Evolutionary conservation across 495 filamentous ascomycete genomes (phyloP).

Genomic region (Pyronema domesticum): DNA sequence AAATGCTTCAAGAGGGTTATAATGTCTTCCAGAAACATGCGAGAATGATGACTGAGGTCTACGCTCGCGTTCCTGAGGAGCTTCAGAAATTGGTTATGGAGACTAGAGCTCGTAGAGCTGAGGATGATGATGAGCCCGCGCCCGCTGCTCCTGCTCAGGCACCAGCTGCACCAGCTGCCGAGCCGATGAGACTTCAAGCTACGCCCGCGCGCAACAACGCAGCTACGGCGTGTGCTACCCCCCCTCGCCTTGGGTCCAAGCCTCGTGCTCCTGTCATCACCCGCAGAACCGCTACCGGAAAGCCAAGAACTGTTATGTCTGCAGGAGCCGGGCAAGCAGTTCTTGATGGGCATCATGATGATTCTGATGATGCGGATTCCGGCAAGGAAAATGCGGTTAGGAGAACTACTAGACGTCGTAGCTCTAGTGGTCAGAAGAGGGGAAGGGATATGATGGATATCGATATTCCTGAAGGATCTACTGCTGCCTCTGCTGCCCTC

Average conservation of each 20-base stretch:
- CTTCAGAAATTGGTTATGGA: slow-evolving; percentile 32
- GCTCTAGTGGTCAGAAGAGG: too few relatives aligned
- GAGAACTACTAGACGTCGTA: too few relatives aligned
- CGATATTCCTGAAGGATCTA: too few relatives aligned
- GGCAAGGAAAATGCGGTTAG: slow-evolving; percentile 20
- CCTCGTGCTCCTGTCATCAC: not conserved
- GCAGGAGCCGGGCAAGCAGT: not conserved
- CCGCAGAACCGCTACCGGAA: too few relatives aligned
- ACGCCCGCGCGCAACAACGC: not conserved
- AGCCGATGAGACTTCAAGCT: not conserved
- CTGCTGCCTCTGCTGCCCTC: too few relatives aligned
- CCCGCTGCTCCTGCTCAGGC: not conserved
- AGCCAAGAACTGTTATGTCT: too few relatives aligned
- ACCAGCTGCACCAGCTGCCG: not conserved
- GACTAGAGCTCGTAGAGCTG: slow-evolving; percentile 39
- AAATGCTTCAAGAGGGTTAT: slow-evolving; percentile 45
- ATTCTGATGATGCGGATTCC: slow-evolving; percentile 17
- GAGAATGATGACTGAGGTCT: slow-evolving; percentile 48
- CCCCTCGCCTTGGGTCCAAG: not conserved
- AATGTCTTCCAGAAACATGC: slow-evolving; percentile 42
- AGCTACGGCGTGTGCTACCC: not conserved
- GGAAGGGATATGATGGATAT: too few relatives aligned
- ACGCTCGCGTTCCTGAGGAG: slow-evolving; percentile 37
- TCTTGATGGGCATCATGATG: slow-evolving; percentile 2
- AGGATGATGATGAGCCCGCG: slow-evolving; percentile 28